Evolutionary conservation across 495 filamentous ascomycete genomes (phyloP).

Genomic region (Sabuloglossum arenarium): DNA sequence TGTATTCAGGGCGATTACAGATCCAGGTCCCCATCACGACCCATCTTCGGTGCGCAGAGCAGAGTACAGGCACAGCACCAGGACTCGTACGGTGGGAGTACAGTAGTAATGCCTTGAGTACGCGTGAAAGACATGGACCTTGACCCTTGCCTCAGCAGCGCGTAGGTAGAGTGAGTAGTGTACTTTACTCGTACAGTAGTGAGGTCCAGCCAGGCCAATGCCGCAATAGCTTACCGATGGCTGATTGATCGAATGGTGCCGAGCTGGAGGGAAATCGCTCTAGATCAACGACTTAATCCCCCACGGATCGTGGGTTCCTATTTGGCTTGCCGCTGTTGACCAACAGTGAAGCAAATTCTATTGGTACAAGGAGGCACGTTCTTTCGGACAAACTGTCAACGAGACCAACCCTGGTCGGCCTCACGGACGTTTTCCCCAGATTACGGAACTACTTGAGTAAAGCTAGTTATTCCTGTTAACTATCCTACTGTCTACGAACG

Average conservation of each 20-base stretch:
- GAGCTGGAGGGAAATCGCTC: neutral
- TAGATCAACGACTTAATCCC: neutral
- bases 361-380: neutral
- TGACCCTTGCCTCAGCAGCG: neutral
- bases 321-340: neutral
- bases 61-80: neutral
- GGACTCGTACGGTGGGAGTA: neutral
- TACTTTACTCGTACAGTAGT: neutral
- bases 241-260: neutral
- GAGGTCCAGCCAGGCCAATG: neutral
- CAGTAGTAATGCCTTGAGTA: neutral
- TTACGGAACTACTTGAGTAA: neutral
- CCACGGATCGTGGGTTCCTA: neutral
- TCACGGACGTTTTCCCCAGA: slow-evolving; percentile 1
- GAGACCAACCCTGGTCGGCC: neutral
- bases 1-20: neutral
- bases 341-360: neutral
- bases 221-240: neutral
- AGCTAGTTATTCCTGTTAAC: neutral
- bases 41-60: neutral
- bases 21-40: neutral
- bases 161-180: neutral
- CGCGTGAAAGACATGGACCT: neutral
- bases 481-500: neutral
- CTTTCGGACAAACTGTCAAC: slow-evolving; percentile 3